Conservation (phyloP, 164 flowering plant genomes). For the Protea cynaroides region DNA sequence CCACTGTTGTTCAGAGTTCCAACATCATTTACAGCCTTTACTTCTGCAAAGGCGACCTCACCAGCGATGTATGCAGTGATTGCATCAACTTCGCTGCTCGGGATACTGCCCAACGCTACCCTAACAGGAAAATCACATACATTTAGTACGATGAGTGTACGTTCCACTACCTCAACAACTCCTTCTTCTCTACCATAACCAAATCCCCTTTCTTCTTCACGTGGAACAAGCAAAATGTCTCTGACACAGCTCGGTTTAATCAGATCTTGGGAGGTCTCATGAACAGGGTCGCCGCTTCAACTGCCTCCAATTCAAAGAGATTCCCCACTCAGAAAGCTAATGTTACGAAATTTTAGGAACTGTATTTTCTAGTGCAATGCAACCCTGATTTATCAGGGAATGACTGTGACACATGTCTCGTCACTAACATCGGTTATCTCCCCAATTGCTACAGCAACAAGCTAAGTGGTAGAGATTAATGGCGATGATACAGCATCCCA, state of each 20-base stretch:
- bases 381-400: slow-evolving; percentile 21
- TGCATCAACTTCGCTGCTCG: slow-evolving; percentile 1
- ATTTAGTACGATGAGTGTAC: slow-evolving; percentile 24
- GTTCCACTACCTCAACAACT: slow-evolving; percentile 23
- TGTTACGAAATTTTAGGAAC: slow-evolving; percentile 7
- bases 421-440: neutral
- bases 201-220: accelerated
- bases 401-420: slow-evolving; percentile 27
- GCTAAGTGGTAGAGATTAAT: slow-evolving; percentile 77
- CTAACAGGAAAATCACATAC: slow-evolving; percentile 20
- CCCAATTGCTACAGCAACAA: slow-evolving; percentile 12
- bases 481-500: slow-evolving; percentile 82
- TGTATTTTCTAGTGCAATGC: slow-evolving; percentile 35
- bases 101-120: neutral
- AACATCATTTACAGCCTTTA: slow-evolving; percentile 12
- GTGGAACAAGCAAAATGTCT: slow-evolving; percentile 1
- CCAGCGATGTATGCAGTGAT: slow-evolving; percentile 19
- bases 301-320: slow-evolving; percentile 1
- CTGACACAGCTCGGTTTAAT: slow-evolving; percentile 10
- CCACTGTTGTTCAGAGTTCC: slow-evolving; percentile 7
- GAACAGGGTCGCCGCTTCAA: neutral
- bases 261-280: neutral
- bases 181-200: slow-evolving; percentile 8
- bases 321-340: slow-evolving; percentile 8
- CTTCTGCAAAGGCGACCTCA: slow-evolving; percentile 25